Conservation (phyloP, 495 filamentous ascomycete genomes). For the Bombardia bombarda region DNA sequence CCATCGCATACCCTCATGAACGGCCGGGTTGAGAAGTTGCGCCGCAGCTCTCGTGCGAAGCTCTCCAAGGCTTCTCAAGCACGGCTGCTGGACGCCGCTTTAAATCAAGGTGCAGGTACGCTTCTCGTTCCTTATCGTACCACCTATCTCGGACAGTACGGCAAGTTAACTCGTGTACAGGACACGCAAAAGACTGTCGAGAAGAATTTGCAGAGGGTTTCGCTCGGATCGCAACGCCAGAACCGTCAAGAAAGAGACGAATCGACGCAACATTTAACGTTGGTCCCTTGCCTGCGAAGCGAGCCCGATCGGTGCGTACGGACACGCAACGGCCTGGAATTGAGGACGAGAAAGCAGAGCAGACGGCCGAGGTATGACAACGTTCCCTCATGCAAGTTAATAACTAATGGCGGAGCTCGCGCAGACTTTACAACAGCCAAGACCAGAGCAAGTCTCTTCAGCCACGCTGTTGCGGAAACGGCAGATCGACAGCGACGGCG, state of each 20-base stretch:
- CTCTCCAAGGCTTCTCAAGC: background rate
- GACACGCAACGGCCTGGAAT: background rate
- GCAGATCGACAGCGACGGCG: background rate
- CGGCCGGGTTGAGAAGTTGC: background rate
- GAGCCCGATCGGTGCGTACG: background rate
- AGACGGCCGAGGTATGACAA: background rate
- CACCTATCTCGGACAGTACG: background rate
- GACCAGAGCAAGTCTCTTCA: background rate
- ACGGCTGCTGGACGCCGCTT: background rate
- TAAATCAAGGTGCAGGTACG: background rate
- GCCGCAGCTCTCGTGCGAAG: background rate
- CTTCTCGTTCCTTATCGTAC: background rate
- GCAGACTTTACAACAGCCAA: background rate
- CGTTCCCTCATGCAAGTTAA: background rate
- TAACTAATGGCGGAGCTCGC: background rate
- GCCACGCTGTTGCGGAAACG: background rate
- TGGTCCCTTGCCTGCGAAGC: background rate
- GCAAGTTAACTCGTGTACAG: background rate
- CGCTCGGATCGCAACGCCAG: background rate
- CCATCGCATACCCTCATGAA: background rate
- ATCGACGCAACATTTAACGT: background rate
- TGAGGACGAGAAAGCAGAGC: background rate
- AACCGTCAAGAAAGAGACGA: background rate
- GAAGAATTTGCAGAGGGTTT: background rate
- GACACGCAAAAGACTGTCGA: background rate